Evolutionary conservation across 2,329 filamentous ascomycete species (phyloP).

Genomic region (Phyllosticta paracitricarpa): DNA sequence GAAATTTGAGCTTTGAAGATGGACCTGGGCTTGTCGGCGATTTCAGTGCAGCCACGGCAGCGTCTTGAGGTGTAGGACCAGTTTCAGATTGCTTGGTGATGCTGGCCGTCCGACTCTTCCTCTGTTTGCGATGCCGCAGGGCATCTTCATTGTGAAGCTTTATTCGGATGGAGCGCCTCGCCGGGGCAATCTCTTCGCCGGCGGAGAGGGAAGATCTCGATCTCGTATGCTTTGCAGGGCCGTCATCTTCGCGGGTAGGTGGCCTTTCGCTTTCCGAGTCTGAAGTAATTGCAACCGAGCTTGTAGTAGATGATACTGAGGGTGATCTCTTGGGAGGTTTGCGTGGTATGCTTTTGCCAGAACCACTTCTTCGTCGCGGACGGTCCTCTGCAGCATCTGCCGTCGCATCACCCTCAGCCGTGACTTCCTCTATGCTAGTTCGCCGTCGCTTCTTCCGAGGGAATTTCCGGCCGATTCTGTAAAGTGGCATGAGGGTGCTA

Average conservation of each 20-base stretch:
- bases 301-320: slow-evolving; percentile 34
- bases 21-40: slow-evolving; percentile 75
- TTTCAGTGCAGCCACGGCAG: slow-evolving; percentile 68
- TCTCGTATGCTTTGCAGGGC: slow-evolving; percentile 46
- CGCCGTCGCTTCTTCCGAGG: slow-evolving; percentile 23
- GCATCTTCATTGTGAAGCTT: slow-evolving; percentile 77
- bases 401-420: slow-evolving; percentile 16
- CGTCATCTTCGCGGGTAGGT: slow-evolving; percentile 25
- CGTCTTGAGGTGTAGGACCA: slow-evolving; percentile 29
- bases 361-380: slow-evolving; percentile 2
- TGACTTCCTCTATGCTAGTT: neutral
- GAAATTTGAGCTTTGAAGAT: slow-evolving; percentile 58
- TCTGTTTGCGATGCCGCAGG: slow-evolving; percentile 61
- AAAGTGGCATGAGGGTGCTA: slow-evolving; percentile 64
- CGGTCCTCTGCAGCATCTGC: neutral
- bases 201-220: slow-evolving; percentile 46
- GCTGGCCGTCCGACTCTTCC: slow-evolving; percentile 40
- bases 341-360: slow-evolving; percentile 13
- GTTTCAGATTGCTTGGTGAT: slow-evolving; percentile 19
- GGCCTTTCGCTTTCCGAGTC: slow-evolving; percentile 47
- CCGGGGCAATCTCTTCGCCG: slow-evolving; percentile 56
- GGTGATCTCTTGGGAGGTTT: slow-evolving; percentile 28
- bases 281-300: slow-evolving; percentile 55
- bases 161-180: slow-evolving; percentile 77
- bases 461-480: slow-evolving; percentile 48